These are phyloP conservation scores for Bidens hawaiensis DNA, from an alignment of 140 eudicot species.

Conservation along the genomic window DNA sequence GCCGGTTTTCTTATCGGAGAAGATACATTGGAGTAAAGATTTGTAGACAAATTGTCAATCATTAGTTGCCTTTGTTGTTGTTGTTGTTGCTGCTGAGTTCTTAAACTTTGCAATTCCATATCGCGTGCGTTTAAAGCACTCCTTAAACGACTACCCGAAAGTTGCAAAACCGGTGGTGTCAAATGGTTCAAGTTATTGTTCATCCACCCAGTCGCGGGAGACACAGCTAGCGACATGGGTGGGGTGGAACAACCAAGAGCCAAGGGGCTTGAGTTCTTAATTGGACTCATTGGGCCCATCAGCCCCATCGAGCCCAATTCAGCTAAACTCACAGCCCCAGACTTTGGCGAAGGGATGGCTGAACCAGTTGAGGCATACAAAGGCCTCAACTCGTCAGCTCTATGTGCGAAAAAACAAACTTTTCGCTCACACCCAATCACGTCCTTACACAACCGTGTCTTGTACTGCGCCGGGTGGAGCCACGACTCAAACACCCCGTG, in stretches of 20 bases:
- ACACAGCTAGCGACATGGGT: conserved; percentile 53
- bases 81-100: too few species aligned
- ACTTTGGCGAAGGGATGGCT: conserved; percentile 71
- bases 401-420: conserved; percentile 81
- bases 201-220: conserved; percentile 45
- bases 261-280: conserved; percentile 11
- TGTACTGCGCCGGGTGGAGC: too few species aligned
- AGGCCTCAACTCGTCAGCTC: conserved; percentile 59
- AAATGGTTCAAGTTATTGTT: conserved; percentile 35
- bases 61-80: conserved; percentile 39
- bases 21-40: conserved; percentile 31
- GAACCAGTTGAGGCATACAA: conserved; percentile 78
- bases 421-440: conserved; percentile 58
- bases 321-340: conserved; percentile 10
- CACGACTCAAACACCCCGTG: conserved; percentile 84
- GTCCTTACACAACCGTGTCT: conserved; percentile 69
- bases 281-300: too few species aligned
- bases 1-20: conserved; percentile 53
- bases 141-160: conserved; percentile 67
- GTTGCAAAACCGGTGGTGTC: conserved; percentile 54
- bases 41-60: conserved; percentile 45
- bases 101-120: background rate
- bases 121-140: conserved; percentile 54
- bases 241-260: conserved; percentile 46
- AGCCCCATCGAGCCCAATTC: conserved; percentile 36